These are phyloP conservation scores for Fomitopsis schrenkii DNA, from an alignment of 1,284 basidiomycete species.

Conservation along the genomic window DNA sequence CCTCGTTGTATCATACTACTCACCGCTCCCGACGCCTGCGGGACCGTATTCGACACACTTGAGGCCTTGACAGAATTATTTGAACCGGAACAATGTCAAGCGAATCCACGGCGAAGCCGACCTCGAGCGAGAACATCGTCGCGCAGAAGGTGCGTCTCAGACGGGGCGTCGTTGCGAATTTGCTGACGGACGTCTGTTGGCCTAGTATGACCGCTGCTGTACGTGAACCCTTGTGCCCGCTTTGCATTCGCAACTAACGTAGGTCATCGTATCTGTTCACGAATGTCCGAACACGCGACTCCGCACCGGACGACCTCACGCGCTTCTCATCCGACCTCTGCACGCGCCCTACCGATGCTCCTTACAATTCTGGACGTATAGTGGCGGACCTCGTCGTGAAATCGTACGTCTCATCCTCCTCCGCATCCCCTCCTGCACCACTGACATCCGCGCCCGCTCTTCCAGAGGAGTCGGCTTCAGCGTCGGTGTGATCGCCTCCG, in stretches of 20 bases:
- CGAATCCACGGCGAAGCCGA: constrained; percentile 39
- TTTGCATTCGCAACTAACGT: not conserved
- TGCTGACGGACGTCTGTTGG: not conserved
- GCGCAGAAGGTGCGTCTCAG: constrained; percentile 69
- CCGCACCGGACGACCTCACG: not conserved
- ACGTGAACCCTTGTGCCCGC: constrained; percentile 27
- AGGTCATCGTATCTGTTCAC: too few species aligned
- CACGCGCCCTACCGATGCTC: too few species aligned
- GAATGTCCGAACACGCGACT: too few species aligned
- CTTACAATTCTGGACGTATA: constrained; percentile 19
- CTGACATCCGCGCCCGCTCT: not conserved
- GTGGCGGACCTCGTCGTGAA: constrained; percentile 80
- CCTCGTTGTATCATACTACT: not conserved
- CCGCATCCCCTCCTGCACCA: not conserved
- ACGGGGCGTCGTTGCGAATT: not conserved
- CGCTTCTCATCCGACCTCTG: not conserved
- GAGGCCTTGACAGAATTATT: not conserved
- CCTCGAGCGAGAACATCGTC: constrained; percentile 83
- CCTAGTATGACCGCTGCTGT: constrained; percentile 90
- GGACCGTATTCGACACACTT: not conserved
- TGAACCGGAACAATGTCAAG: not conserved
- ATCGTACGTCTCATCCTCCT: constrained; percentile 45
- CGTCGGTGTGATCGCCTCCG: constrained; percentile 90
- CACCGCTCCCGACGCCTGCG: not conserved
- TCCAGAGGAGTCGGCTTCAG: constrained; percentile 90